Conservation (phyloP, 305 asterid species). For the Fraxinus velutina region DNA sequence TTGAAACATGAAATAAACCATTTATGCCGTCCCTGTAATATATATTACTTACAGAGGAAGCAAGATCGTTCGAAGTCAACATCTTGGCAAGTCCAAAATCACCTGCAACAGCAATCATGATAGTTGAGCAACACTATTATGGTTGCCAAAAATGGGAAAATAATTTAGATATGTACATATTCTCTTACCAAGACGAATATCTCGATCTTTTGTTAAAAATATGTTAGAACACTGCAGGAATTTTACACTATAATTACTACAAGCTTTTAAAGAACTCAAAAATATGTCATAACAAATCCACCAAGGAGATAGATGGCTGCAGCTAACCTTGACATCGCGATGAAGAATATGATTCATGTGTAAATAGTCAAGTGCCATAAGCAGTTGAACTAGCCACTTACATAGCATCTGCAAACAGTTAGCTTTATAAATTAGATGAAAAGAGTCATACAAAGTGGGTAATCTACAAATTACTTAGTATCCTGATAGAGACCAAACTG, state of each 20-base stretch:
- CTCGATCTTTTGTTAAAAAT: constrained; percentile 82
- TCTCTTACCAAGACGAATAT: constrained; percentile 81
- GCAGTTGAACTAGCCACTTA: constrained; percentile 90
- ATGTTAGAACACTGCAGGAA: constrained; percentile 88
- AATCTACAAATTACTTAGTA: constrained; percentile 11
- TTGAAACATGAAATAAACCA: neutral
- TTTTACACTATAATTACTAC: neutral
- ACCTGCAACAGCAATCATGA: constrained; percentile 46
- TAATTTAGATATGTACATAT: constrained; percentile 4
- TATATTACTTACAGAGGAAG: constrained; percentile 71
- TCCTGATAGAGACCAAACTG: neutral
- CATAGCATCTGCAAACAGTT: constrained; percentile 62
- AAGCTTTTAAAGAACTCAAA: neutral
- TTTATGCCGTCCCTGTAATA: constrained; percentile 1
- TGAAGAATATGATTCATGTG: constrained; percentile 82
- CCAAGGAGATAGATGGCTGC: constrained; percentile 20
- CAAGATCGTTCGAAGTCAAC: constrained; percentile 76
- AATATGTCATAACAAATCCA: constrained; percentile 5
- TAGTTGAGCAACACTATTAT: constrained; percentile 26
- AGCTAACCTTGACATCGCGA: constrained; percentile 83
- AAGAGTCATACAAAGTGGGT: neutral
- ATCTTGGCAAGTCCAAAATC: constrained; percentile 95
- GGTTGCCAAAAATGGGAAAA: constrained; percentile 14
- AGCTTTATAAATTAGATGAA: constrained; percentile 4
- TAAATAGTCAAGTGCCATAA: constrained; percentile 86